A percentile compares a stretch with the other conserved stretches of the same genome.
Evolutionary conservation across 371 early-diverging fungal genomes (phyloP).

Genomic region (Haplosporangium sp.): DNA sequence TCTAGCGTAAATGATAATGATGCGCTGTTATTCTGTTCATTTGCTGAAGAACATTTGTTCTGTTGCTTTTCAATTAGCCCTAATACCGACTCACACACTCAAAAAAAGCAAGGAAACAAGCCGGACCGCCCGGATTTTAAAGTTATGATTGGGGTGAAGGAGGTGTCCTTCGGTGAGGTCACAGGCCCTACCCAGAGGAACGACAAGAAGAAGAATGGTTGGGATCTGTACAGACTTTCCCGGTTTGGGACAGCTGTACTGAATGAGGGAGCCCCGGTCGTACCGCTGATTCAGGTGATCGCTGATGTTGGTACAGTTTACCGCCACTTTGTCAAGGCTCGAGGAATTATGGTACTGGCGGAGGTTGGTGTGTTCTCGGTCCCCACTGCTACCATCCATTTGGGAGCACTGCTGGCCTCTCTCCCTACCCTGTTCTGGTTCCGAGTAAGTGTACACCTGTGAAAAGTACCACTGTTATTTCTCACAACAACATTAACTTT

Average conservation of each 20-base stretch:
- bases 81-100: constrained; percentile 1
- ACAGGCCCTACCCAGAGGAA: constrained; percentile 6
- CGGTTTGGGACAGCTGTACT: constrained; percentile 13
- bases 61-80: constrained; percentile 7
- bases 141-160: neutral
- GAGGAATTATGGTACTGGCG: neutral
- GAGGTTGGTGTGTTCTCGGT: neutral
- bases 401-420: neutral
- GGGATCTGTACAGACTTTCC: constrained; percentile 6
- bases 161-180: constrained; percentile 7
- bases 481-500: too few relatives aligned
- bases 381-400: neutral
- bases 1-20: too few relatives aligned
- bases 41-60: too few relatives aligned
- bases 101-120: constrained; percentile 1
- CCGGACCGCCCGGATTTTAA: constrained; percentile 6
- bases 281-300: constrained; percentile 6
- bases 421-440: too few relatives aligned
- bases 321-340: neutral
- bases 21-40: too few relatives aligned
- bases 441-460: too few relatives aligned
- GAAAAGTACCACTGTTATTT: too few relatives aligned
- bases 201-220: constrained; percentile 13
- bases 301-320: neutral
- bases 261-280: constrained; percentile 8